phyloP scores from a whole-genome alignment of 2,329 filamentous ascomycete genomes.

The Diplodia seriata region DNA sequence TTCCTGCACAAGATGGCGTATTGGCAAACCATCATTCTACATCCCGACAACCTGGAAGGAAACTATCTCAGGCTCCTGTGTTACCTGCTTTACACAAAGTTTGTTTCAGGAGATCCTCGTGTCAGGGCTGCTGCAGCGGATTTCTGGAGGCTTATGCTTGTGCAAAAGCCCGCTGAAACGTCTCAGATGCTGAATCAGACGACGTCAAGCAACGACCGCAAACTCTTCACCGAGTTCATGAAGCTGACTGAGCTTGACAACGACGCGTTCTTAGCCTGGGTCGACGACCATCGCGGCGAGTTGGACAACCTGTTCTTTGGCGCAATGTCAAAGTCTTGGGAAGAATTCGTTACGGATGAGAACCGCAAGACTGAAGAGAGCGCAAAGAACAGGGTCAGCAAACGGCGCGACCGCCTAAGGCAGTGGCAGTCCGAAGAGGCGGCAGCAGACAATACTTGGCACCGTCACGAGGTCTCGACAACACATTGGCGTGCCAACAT shows the following conservation, averaged over 20 bases:
- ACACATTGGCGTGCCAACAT: conserved; percentile 96
- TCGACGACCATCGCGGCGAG: conserved; percentile 79
- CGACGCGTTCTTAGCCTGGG: conserved; percentile 84
- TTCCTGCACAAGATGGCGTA: conserved; percentile 89
- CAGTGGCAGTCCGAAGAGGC: conserved; percentile 77
- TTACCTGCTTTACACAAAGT: conserved; percentile 89
- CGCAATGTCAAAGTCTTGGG: conserved; percentile 82
- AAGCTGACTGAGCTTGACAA: conserved; percentile 89
- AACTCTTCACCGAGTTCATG: conserved; percentile 78
- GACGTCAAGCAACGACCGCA: conserved; percentile 72
- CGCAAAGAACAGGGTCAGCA: conserved; percentile 71
- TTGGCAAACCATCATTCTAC: conserved; percentile 92
- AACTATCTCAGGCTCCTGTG: conserved; percentile 85
- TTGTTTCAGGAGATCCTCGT: conserved; percentile 72
- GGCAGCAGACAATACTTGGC: conserved; percentile 72
- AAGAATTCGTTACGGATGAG: conserved; percentile 82
- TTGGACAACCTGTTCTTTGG: conserved; percentile 85
- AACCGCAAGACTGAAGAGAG: conserved; percentile 81
- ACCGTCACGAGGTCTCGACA: conserved; percentile 85
- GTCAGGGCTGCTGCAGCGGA: conserved; percentile 80
- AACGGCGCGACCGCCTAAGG: conserved; percentile 81
- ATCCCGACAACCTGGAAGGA: conserved; percentile 77
- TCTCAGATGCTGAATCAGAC: conserved; percentile 74
- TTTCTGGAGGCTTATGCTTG: conserved; percentile 88
- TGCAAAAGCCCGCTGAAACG: conserved; percentile 89